Base-by-base conservation (phyloP, 2,329 filamentous ascomycete genomes). In the Pseudogymnoascus destructans region DNA sequence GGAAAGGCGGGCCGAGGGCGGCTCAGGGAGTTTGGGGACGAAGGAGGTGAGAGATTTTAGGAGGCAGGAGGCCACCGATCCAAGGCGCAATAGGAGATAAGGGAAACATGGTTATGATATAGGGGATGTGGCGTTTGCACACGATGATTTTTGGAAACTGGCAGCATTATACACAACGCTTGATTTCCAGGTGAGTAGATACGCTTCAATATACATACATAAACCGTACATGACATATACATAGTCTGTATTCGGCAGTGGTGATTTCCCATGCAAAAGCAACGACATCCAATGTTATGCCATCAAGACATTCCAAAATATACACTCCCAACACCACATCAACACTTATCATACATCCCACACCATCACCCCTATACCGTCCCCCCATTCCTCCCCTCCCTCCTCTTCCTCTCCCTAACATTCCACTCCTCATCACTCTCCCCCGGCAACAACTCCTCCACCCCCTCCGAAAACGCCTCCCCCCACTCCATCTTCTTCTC, bases 1-100 rank as follows among this genome's bases (percentile, higher is more conserved):
- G 84, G 84, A 86, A 71, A 74, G 83, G 59, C 77, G 88, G 61
- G 82, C 78, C 55, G 91, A 97, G 69, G 93, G 93, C 3, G 93
- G 93, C 0, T 71, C 92, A 60, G 92, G 92, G 2, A 93, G 89
- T 67, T 70, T 97, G 70, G 89, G 90, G 2, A 97, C 92, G 3
- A 95, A 90, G 74, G 92, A 97, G 77, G 82, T 91, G 69, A 80
- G 93, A 61, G 89, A 95, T 64, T 91, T 85, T 72, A 82, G 90
- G 70, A 83, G 80, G 67, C 77, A 82, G 55, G 90, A 96, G 70
- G 90, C 92, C 4, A 75, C 81, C 63, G 87, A 95, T 75, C 91
- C 91, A 46, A 80, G 91, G 67, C 79, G 85, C 63, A 80, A 84
- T 30, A 64, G 65, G 61, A 68, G 54, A 27, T 55, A 49, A 5